Conservation (phyloP, 805 yeast genomes). For the Yarrowia yakushimensis region DNA sequence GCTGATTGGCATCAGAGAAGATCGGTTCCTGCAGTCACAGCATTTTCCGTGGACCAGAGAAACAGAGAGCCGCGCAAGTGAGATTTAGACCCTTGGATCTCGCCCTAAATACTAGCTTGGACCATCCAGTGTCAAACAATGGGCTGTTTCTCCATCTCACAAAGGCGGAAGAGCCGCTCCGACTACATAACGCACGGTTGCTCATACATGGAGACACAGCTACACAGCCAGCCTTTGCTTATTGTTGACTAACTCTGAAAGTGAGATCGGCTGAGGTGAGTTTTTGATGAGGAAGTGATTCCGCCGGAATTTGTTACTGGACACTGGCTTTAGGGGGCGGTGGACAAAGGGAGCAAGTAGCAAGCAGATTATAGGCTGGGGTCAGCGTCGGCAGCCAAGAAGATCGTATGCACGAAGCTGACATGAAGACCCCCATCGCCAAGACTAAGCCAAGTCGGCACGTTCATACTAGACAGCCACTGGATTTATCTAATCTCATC, state of each 20-base stretch:
- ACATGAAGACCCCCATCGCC: neutral
- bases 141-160: too few species aligned
- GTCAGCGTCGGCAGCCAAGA: neutral
- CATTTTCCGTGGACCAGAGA: neutral
- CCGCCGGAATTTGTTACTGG: neutral
- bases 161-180: too few species aligned
- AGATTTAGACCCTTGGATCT: too few species aligned
- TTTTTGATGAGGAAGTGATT: neutral
- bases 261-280: too few species aligned
- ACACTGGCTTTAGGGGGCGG: neutral
- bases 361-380: neutral
- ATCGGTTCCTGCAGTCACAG: neutral
- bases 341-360: neutral
- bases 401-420: neutral
- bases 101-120: too few species aligned
- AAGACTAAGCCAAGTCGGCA: neutral
- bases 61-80: too few species aligned
- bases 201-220: neutral
- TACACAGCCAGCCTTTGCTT: neutral
- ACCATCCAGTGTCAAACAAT: too few species aligned
- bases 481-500: neutral
- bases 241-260: neutral
- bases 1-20: neutral
- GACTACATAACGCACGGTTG: neutral
- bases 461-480: neutral